Conservation (phyloP, 805 yeast species). For the Candida parachauliodes region DNA sequence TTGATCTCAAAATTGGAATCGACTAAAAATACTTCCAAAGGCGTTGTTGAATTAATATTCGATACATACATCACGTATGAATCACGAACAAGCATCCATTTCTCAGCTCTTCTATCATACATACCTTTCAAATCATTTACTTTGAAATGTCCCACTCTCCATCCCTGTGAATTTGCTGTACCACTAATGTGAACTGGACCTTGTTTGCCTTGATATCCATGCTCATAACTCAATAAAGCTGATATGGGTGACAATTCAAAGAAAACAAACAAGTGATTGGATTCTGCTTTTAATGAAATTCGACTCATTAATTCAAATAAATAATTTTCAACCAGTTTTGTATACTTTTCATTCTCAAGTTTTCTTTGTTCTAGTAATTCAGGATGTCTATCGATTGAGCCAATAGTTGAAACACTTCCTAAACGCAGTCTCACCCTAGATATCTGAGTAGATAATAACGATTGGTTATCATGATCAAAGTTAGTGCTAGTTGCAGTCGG, state of each 20-base stretch:
- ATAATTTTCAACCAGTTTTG: conserved; percentile 58
- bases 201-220: conserved; percentile 81
- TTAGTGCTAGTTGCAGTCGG: not conserved
- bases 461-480: conserved; percentile 16
- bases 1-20: conserved; percentile 67
- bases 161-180: conserved; percentile 84
- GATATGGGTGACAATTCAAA: conserved; percentile 89
- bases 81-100: conserved; percentile 87
- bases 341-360: conserved; percentile 34
- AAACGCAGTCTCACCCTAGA: conserved; percentile 26
- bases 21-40: conserved; percentile 87
- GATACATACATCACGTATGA: conserved; percentile 84
- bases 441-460: conserved; percentile 11
- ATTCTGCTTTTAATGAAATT: conserved; percentile 71
- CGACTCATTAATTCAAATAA: conserved; percentile 56
- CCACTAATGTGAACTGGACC: conserved; percentile 80
- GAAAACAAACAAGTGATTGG: conserved; percentile 79
- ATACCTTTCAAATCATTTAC: conserved; percentile 77
- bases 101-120: conserved; percentile 86
- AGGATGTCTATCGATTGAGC: conserved; percentile 23
- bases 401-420: conserved; percentile 21
- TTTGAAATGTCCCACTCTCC: conserved; percentile 90
- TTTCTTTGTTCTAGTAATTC: conserved; percentile 25
- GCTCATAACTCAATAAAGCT: conserved; percentile 76
- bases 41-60: conserved; percentile 80